phyloP scores from a whole-genome alignment of 2,329 filamentous ascomycete species.

The Aspergillus ochraceoroseus region DNA sequence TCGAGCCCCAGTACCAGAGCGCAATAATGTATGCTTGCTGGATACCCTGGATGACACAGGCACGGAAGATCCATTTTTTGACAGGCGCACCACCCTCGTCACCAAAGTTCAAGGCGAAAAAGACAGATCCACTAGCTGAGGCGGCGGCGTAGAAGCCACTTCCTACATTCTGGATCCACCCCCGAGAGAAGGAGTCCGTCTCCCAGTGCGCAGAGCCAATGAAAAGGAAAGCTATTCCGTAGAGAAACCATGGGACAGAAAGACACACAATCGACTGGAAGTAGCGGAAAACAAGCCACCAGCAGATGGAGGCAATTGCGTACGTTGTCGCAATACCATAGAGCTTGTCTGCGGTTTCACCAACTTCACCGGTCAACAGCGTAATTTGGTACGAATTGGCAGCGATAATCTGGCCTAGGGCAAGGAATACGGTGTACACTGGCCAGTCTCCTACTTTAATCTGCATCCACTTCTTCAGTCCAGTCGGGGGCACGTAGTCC shows the following conservation, averaged over 20 bases:
- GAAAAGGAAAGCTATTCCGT: slow-evolving; percentile 57
- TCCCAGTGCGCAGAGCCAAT: slow-evolving; percentile 57
- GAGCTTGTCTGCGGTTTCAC: slow-evolving; percentile 54
- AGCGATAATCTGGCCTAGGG: slow-evolving; percentile 58
- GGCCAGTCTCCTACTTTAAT: slow-evolving; percentile 59
- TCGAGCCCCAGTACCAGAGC: slow-evolving; percentile 63
- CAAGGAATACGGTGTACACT: slow-evolving; percentile 57
- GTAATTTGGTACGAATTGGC: slow-evolving; percentile 65
- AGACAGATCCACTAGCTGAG: slow-evolving; percentile 59
- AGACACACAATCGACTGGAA: slow-evolving; percentile 54
- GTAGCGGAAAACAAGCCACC: slow-evolving; percentile 59
- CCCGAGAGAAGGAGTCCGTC: slow-evolving; percentile 36
- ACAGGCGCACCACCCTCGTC: slow-evolving; percentile 59
- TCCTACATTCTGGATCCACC: slow-evolving; percentile 57
- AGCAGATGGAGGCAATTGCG: slow-evolving; percentile 52
- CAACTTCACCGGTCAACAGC: slow-evolving; percentile 59
- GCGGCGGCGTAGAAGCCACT: slow-evolving; percentile 59
- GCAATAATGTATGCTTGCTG: slow-evolving; percentile 62
- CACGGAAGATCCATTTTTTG: slow-evolving; percentile 62
- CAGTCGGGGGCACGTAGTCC: slow-evolving; percentile 54
- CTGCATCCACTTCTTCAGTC: slow-evolving; percentile 53
- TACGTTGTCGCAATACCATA: slow-evolving; percentile 59
- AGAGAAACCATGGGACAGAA: slow-evolving; percentile 57
- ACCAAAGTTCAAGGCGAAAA: slow-evolving; percentile 64
- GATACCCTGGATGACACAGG: slow-evolving; percentile 61